phyloP scores from a whole-genome alignment of 2,329 filamentous ascomycete genomes.

The Diaporthe sp. region DNA sequence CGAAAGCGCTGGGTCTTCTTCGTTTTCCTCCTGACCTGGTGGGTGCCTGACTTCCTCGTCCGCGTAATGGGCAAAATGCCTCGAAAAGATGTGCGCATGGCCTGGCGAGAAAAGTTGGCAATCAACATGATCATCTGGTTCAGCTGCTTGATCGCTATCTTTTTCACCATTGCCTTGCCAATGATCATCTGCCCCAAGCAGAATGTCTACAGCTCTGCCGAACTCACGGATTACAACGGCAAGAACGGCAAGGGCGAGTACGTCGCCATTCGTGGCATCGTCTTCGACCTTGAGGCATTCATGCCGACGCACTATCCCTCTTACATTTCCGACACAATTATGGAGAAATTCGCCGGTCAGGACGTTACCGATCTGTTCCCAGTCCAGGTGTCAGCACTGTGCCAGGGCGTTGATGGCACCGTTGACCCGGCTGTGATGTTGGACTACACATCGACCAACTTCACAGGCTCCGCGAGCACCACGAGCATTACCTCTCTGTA shows the following conservation, averaged over 20 bases:
- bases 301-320: slow-evolving; percentile 83
- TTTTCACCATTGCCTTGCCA: slow-evolving; percentile 93
- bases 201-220: slow-evolving; percentile 83
- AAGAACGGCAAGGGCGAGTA: slow-evolving; percentile 75
- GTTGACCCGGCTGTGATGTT: slow-evolving; percentile 82
- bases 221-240: slow-evolving; percentile 81
- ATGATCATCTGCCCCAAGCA: slow-evolving; percentile 91
- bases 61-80: slow-evolving; percentile 84
- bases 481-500: slow-evolving; percentile 79
- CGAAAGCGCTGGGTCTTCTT: slow-evolving; percentile 92
- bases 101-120: slow-evolving; percentile 97
- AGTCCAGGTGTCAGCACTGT: slow-evolving; percentile 92
- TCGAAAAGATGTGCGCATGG: slow-evolving; percentile 90
- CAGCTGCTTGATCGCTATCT: slow-evolving; percentile 80
- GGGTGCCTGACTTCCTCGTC: slow-evolving; percentile 87
- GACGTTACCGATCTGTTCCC: slow-evolving; percentile 94
- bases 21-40: slow-evolving; percentile 88
- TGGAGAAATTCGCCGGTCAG: slow-evolving; percentile 86
- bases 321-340: slow-evolving; percentile 68
- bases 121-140: slow-evolving; percentile 99
- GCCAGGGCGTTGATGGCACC: slow-evolving; percentile 77
- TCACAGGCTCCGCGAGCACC: slow-evolving; percentile 74
- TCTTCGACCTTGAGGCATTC: slow-evolving; percentile 85
- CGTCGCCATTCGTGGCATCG: slow-evolving; percentile 86
- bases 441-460: slow-evolving; percentile 84